Base-by-base conservation (phyloP, 1,139 yeast species). In the Yamadazyma trypodendri region DNA sequence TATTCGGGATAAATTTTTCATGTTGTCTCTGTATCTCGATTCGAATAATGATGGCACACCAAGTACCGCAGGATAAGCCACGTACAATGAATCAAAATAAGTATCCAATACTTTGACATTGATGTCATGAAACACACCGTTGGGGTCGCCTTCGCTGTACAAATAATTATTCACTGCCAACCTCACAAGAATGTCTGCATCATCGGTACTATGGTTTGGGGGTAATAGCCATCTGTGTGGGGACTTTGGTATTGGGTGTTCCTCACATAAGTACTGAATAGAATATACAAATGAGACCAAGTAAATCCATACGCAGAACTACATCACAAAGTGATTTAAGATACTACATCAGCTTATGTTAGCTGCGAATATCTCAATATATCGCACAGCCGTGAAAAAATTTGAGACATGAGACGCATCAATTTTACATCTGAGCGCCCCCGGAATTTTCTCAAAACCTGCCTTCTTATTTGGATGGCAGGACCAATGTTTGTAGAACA, bases 111-210 rank as follows among this genome's bases (percentile, higher is more conserved):
- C 48, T 17, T 45, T 44, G 2, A 46, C 46, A 23, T 39, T 46
- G 8, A 47, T 42, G n/a, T 47, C 49, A 32, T 48, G 50, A 28
- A 30, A 46, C 2, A 46, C 28, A 29, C 27, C 17, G 14, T 31
- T 9, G 15, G 17, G 25, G 9, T 28, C 16, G 2, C 24, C 32
- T 12, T 42, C 37, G 14, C 16, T 28, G 25, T 41, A 46, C 6
- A 48, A 13, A 25, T 48, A 46, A 20, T 48, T 46, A 23, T 46
- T 44, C 7, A 44, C 25, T 3, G 39, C 51, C 23, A 48, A 35
- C 10, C 46, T 46, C 1, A 48, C 29, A 9, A 48, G 50, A n/a
- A 43, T 46, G 28, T 43, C 29, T 6, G 20, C 16, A 20, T 45
- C 30, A 10, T 16, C 17, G 44, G 46, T 2, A 37, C 39, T 3